Conservation (phyloP, 2,329 filamentous ascomycete species). For the Trichoderma arundinaceum region DNA sequence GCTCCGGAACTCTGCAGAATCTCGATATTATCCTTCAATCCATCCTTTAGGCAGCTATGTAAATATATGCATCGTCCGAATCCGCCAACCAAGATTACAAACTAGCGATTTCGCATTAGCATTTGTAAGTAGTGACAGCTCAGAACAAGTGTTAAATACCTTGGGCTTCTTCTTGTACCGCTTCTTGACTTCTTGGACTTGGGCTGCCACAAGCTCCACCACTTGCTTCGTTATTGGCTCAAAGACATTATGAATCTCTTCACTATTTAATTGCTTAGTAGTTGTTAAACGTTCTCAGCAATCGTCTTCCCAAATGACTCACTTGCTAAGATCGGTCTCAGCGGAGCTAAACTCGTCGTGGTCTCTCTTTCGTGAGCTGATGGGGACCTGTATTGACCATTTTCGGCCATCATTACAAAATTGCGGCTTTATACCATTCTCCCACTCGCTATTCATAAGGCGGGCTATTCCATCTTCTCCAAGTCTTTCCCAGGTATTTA, state of each 20-base stretch:
- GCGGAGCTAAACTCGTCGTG: slow-evolving; percentile 6
- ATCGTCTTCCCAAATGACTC: background rate
- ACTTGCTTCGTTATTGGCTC: slow-evolving; percentile 36
- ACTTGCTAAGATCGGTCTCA: slow-evolving; percentile 4
- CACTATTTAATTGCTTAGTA: slow-evolving; percentile 3
- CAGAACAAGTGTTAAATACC: slow-evolving; percentile 32
- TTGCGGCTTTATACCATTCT: slow-evolving; percentile 41
- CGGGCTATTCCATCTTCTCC: slow-evolving; percentile 13
- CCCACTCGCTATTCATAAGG: slow-evolving; percentile 41
- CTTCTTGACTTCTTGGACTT: slow-evolving; percentile 34
- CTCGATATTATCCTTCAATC: background rate
- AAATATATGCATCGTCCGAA: slow-evolving; percentile 46
- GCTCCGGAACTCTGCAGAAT: slow-evolving; percentile 42
- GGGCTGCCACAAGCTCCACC: slow-evolving; percentile 36
- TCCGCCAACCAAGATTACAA: slow-evolving; percentile 48
- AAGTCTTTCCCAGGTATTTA: slow-evolving; percentile 4
- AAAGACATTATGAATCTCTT: slow-evolving; percentile 39
- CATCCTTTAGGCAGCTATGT: slow-evolving; percentile 31
- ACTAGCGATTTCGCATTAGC: slow-evolving; percentile 37
- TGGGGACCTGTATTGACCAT: slow-evolving; percentile 36
- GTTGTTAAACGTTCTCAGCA: background rate
- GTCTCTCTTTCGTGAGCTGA: background rate
- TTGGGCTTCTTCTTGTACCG: slow-evolving; percentile 37
- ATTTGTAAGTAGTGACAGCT: background rate
- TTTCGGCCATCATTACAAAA: slow-evolving; percentile 33